phyloP scores from a whole-genome alignment of 768 basidiomycete species.

The Cyclocybe aegerita region DNA sequence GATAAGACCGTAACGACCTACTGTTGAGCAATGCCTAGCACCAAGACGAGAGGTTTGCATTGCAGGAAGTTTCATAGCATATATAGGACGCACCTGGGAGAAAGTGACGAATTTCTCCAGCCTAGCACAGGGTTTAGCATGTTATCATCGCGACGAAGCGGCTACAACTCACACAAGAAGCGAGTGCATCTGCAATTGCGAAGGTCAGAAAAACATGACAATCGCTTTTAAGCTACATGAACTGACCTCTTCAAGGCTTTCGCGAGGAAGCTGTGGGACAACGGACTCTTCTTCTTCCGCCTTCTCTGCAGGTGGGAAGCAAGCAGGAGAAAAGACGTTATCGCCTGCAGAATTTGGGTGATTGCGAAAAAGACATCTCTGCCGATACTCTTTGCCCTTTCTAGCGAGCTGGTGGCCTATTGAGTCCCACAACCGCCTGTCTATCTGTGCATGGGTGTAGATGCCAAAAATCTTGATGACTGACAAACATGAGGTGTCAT shows the following conservation, averaged over 20 bases:
- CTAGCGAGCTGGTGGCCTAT: conserved; percentile 33
- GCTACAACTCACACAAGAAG: conserved; percentile 52
- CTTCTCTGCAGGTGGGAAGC: conserved; percentile 40
- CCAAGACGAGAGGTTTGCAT: neutral
- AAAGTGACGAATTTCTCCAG: conserved; percentile 49
- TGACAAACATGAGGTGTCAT: conserved; percentile 2
- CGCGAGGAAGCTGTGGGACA: conserved; percentile 34
- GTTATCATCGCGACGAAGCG: neutral
- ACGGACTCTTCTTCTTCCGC: conserved; percentile 16
- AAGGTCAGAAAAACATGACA: neutral
- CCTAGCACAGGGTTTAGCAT: conserved; percentile 13
- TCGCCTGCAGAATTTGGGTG: conserved; percentile 32
- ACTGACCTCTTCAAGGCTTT: conserved; percentile 49
- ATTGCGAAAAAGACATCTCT: conserved; percentile 42
- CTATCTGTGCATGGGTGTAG: conserved; percentile 39
- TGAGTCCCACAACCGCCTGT: conserved; percentile 37
- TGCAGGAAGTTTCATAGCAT: neutral
- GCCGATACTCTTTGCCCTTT: conserved; percentile 51
- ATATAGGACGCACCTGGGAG: conserved; percentile 30
- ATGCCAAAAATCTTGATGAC: conserved; percentile 37
- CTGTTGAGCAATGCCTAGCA: conserved; percentile 25
- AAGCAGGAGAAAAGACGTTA: conserved; percentile 48
- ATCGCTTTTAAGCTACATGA: neutral
- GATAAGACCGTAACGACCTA: neutral
- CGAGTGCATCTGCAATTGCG: conserved; percentile 45